These are phyloP conservation scores for Clonostachys sp. DNA, from an alignment of 2,329 filamentous ascomycete genomes.

Conservation along the genomic window DNA sequence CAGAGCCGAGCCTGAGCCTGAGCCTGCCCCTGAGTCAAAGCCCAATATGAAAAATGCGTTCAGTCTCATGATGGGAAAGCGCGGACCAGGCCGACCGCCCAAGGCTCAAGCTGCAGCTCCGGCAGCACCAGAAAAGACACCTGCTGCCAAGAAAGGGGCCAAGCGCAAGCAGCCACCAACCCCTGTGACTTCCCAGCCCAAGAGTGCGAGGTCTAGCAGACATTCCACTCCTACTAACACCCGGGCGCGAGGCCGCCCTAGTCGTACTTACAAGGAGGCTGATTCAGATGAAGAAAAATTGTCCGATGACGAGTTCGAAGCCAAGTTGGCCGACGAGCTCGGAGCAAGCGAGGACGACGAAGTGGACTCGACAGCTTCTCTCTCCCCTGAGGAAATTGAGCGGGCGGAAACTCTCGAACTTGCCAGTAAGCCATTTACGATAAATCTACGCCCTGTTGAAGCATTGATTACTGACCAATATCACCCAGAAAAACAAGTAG, in stretches of 20 bases:
- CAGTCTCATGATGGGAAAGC: slow-evolving; percentile 46
- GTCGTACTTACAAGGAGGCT: slow-evolving; percentile 44
- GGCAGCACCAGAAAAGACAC: slow-evolving; percentile 3
- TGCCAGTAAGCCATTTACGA: slow-evolving; percentile 59
- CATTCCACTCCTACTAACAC: slow-evolving; percentile 66
- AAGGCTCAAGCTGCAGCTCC: slow-evolving; percentile 4
- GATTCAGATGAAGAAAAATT: slow-evolving; percentile 59
- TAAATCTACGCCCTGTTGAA: neutral
- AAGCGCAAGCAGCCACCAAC: slow-evolving; percentile 26
- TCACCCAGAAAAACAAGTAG: slow-evolving; percentile 69
- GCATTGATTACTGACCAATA: slow-evolving; percentile 4
- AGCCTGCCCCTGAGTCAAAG: neutral
- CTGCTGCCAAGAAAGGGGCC: slow-evolving; percentile 9
- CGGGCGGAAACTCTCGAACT: slow-evolving; percentile 65
- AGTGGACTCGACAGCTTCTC: slow-evolving; percentile 15
- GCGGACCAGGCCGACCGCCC: slow-evolving; percentile 7
- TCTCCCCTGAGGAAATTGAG: slow-evolving; percentile 57
- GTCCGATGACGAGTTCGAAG: slow-evolving; percentile 81
- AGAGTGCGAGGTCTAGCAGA: slow-evolving; percentile 71
- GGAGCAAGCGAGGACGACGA: slow-evolving; percentile 31
- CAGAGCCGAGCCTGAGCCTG: neutral
- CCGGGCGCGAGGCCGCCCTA: slow-evolving; percentile 47
- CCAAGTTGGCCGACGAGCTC: slow-evolving; percentile 64
- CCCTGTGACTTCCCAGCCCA: slow-evolving; percentile 36
- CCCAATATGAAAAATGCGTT: slow-evolving; percentile 38